Conservation (phyloP, 129 eudicot species). For the Lactuca sativa region DNA sequence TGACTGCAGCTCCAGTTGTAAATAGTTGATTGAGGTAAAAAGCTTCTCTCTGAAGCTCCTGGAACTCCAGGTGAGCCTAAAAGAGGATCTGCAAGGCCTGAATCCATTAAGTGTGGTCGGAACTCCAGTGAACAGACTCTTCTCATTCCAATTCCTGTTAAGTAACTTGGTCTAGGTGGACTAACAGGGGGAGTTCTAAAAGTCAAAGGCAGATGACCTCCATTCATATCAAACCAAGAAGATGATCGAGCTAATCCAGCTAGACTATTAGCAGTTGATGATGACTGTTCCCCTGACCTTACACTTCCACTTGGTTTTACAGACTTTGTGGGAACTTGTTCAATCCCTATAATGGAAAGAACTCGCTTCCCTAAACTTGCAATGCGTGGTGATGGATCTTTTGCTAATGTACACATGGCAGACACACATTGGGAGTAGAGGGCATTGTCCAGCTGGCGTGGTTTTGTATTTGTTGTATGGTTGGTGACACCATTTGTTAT, state of each 20-base stretch:
- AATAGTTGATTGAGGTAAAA: conserved; percentile 88
- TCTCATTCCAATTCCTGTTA: conserved; percentile 65
- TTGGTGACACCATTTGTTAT: conserved; percentile 57
- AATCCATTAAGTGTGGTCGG: conserved; percentile 84
- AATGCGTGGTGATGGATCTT: conserved; percentile 90
- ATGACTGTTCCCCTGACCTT: conserved; percentile 55
- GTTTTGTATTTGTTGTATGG: conserved; percentile 44
- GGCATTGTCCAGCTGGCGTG: conserved; percentile 69
- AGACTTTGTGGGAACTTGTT: conserved; percentile 79
- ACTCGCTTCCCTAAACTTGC: conserved; percentile 78
- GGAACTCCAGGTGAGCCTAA: conserved; percentile 63
- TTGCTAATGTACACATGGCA: conserved; percentile 87
- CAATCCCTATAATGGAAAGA: conserved; percentile 82
- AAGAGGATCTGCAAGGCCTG: conserved; percentile 95
- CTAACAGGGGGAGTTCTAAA: conserved; percentile 99
- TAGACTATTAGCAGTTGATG: conserved; percentile 40
- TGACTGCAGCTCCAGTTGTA: conserved; percentile 98
- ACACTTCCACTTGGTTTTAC: conserved; percentile 41
- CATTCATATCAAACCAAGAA: conserved; percentile 96
- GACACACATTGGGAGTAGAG: conserved; percentile 85
- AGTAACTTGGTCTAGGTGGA: conserved; percentile 91
- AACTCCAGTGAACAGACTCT: conserved; percentile 92
- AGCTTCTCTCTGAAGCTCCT: conserved; percentile 74
- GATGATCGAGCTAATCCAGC: conserved; percentile 91
- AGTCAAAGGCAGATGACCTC: conserved; percentile 68